A percentile compares a stretch with the other conserved stretches of the same genome.
Conservation (phyloP, 306 rosid species). For the Clitoria ternatea region DNA sequence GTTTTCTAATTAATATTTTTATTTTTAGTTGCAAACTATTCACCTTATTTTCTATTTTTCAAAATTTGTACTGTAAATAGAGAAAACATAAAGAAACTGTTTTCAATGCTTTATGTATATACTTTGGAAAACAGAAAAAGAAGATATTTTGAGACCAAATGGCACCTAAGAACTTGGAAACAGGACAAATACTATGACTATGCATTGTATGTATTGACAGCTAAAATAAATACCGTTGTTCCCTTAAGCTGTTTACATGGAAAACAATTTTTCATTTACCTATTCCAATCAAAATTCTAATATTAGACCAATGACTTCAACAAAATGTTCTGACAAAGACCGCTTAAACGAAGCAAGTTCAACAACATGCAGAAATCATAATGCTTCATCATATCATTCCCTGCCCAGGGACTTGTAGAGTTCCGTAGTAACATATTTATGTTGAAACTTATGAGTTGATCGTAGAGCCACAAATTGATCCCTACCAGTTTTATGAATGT, state of each 20-base stretch:
- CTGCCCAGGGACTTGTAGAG: slow-evolving; percentile 52
- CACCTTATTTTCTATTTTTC: too few species aligned
- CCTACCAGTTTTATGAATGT: slow-evolving; percentile 42
- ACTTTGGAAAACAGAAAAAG: too few species aligned
- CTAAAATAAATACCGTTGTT: slow-evolving; percentile 18
- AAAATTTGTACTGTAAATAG: too few species aligned
- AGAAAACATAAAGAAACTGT: too few species aligned
- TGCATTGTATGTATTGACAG: background rate
- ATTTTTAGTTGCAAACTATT: too few species aligned
- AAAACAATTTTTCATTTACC: slow-evolving; percentile 8
- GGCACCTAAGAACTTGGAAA: background rate
- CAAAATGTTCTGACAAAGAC: slow-evolving; percentile 9
- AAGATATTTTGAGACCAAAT: too few species aligned
- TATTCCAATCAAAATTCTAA: slow-evolving; percentile 14
- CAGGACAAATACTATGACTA: background rate
- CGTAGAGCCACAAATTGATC: slow-evolving; percentile 53
- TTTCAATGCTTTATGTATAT: too few species aligned
- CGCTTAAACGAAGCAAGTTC: slow-evolving; percentile 14
- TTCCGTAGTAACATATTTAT: slow-evolving; percentile 50
- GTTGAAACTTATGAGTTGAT: slow-evolving; percentile 54
- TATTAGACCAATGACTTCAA: background rate
- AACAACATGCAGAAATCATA: background rate
- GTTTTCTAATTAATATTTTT: too few species aligned
- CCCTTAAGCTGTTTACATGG: slow-evolving; percentile 18
- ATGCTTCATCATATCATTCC: slow-evolving; percentile 29